Evolutionary conservation across 306 rosid genomes (phyloP).

Genomic region (Cicer judaicum): DNA sequence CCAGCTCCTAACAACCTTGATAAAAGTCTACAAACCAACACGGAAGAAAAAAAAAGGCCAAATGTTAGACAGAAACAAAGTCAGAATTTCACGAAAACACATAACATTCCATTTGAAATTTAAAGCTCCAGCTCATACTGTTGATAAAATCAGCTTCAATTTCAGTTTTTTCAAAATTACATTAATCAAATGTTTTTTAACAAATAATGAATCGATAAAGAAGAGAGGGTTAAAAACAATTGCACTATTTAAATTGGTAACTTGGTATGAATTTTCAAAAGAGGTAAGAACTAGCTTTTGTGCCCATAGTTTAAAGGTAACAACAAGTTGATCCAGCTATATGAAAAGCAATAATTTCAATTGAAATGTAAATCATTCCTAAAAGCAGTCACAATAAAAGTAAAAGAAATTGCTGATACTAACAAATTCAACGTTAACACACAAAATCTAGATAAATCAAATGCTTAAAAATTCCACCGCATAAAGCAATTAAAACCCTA

Average conservation of each 20-base stretch:
- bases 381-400: conserved; percentile 25
- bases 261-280: conserved; percentile 11
- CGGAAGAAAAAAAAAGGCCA: conserved; percentile 35
- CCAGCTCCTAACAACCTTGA: conserved; percentile 92
- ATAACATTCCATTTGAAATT: conserved; percentile 19
- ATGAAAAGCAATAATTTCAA: background rate
- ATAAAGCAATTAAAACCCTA: conserved; percentile 44
- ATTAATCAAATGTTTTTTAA: background rate
- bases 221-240: background rate
- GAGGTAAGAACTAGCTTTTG: background rate
- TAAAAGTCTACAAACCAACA: conserved; percentile 72
- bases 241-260: background rate
- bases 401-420: conserved; percentile 17
- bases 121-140: background rate
- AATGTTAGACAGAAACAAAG: conserved; percentile 38
- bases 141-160: background rate
- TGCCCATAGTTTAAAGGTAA: background rate
- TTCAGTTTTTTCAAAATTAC: background rate
- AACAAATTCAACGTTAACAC: conserved; percentile 15
- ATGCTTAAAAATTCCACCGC: conserved; percentile 4
- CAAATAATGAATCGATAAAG: background rate
- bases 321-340: conserved; percentile 13
- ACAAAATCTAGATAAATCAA: background rate
- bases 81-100: conserved; percentile 17
- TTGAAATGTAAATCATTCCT: background rate